Evolutionary conservation across 352 stramenopile genomes (phyloP), one percentile per base, ranked within the genome.

Genomic region (Phytophthora capsici): DNA sequence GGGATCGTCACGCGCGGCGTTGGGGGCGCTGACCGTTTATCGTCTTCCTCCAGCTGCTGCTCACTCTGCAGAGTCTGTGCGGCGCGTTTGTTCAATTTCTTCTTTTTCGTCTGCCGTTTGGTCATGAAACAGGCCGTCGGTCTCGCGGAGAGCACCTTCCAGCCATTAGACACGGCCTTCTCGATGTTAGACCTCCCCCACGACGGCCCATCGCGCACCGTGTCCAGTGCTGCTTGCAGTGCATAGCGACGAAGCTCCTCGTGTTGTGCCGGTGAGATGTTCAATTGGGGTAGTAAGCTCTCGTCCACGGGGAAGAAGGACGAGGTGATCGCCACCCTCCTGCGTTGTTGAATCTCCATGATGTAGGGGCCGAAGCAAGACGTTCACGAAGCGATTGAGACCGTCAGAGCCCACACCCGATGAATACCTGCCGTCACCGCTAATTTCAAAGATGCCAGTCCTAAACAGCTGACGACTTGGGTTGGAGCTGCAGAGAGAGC

Each of bases 141-240:
- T 45, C 73, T 66, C 46, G 72, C 77, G 19, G 69, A 71, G 13
- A 77, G 66, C 56, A 90, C 66, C 54, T 86, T 84, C 83, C 83
- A 92, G 36, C 81, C 83, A 36, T 58, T 69, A 0, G 73, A 68
- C 22, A 81, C 68, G 0, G 83, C 77, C 4, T 34, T 66, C 22
- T 78, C 65, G 7, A 89, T 67, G 58, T 90, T 90, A 30, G 77
- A 77, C 38, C 83, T 77, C 14, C 71, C 83, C 83, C 83, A 92
- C 44, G 77, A 85, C 12, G 79, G 77, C 13, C 83, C 83, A 36
- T 92, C 79, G 26, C 78, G 79, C 13, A 92, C 38, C 5, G 80
- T 74, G 36, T 86, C 70, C 28, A 75, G 57, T 16, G 76, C 79
- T 13, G 71, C 78, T 30, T 80, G 77, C n/a, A 81, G 43, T n/a